Conservation (phyloP, 2,329 filamentous ascomycete species). For the Dothiorella sarmentorum region DNA sequence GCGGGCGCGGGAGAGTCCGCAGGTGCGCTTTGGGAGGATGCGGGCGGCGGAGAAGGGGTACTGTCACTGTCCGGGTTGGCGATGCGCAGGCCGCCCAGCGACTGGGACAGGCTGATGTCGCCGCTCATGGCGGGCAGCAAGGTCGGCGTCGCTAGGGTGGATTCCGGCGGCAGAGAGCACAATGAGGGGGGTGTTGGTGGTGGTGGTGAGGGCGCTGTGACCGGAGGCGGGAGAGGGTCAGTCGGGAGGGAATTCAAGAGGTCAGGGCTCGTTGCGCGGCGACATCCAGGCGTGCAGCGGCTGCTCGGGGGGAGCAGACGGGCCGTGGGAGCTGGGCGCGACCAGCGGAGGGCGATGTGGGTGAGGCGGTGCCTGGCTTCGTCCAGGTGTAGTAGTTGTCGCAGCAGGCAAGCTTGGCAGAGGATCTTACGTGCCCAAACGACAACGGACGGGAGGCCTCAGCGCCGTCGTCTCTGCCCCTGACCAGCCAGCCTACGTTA, state of each 20-base stretch:
- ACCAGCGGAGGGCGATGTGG: constrained; percentile 16
- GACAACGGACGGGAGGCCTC: constrained; percentile 9
- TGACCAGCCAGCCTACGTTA: constrained; percentile 12
- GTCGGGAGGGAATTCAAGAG: background rate
- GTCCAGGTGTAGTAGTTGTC: constrained; percentile 1
- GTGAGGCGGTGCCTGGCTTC: constrained; percentile 9
- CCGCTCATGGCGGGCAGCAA: constrained; percentile 65
- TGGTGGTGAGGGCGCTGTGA: too few species aligned
- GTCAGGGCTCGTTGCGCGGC: constrained; percentile 7
- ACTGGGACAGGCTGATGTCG: constrained; percentile 87
- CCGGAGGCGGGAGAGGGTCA: background rate
- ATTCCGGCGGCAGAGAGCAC: background rate
- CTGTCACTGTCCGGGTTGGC: constrained; percentile 85
- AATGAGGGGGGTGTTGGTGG: background rate
- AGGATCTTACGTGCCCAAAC: background rate
- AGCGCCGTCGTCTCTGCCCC: constrained; percentile 2
- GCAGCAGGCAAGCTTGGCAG: constrained; percentile 12
- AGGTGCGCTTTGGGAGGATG: constrained; percentile 14
- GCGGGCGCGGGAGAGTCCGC: constrained; percentile 17
- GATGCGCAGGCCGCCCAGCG: constrained; percentile 90
- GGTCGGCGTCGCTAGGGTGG: background rate
- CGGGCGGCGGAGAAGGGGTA: constrained; percentile 29
- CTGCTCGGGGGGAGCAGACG: constrained; percentile 18
- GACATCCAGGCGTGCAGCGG: constrained; percentile 17
- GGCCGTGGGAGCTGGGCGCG: constrained; percentile 15